phyloP scores from a whole-genome alignment of 2,329 filamentous ascomycete genomes.

The Thermothelomyces thermophilus region DNA sequence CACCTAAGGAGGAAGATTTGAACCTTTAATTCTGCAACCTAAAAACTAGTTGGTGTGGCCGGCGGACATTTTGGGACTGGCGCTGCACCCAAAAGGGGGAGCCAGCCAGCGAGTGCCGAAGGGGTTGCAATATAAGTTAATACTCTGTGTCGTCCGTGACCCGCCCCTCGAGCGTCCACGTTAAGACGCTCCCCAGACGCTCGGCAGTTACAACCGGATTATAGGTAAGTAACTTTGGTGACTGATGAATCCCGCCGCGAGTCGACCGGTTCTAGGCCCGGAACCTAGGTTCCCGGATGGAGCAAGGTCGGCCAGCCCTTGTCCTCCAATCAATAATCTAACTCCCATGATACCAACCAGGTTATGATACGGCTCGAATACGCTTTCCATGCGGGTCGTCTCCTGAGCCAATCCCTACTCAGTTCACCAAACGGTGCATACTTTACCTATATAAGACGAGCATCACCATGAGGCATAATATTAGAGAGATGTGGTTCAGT shows the following conservation, averaged over 20 bases:
- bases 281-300: background rate
- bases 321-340: background rate
- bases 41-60: too few relatives aligned
- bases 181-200: conserved; percentile 1
- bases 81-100: too few relatives aligned
- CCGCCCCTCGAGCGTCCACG: background rate
- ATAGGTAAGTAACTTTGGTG: too few relatives aligned
- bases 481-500: too few relatives aligned
- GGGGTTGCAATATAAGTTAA: conserved; percentile 9
- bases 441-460: too few relatives aligned
- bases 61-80: too few relatives aligned
- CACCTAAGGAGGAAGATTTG: too few relatives aligned
- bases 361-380: background rate
- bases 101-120: background rate
- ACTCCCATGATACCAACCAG: background rate
- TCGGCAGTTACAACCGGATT: conserved; percentile 8
- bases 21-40: too few relatives aligned
- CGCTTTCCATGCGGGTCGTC: background rate
- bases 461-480: too few relatives aligned
- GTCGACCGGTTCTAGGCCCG: background rate
- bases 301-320: background rate
- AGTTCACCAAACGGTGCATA: too few relatives aligned
- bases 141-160: background rate
- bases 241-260: too few relatives aligned
- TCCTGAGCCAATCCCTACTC: too few relatives aligned